Percentiles rank a stretch among this genome's conserved stretches.
Evolutionary conservation across 495 filamentous ascomycete genomes (phyloP).

Genomic region (Tuber brumale): DNA sequence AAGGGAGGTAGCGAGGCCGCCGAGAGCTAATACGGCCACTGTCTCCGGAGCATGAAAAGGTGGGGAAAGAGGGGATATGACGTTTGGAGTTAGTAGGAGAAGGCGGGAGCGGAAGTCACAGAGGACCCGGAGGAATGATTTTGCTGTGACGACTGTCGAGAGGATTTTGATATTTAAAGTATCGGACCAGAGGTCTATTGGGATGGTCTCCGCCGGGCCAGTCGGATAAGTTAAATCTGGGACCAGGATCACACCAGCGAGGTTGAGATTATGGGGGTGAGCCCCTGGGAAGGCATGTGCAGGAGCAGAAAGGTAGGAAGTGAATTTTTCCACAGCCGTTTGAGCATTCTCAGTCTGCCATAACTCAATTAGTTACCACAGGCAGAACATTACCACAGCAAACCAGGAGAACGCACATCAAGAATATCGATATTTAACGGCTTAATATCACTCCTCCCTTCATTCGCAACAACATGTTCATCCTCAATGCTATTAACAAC

Average conservation of each 20-base stretch:
- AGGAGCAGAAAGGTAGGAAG: conserved; percentile 60
- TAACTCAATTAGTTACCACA: background rate
- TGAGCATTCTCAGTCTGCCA: conserved; percentile 48
- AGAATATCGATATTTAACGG: conserved; percentile 77
- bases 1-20: conserved; percentile 69
- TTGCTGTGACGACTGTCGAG: conserved; percentile 77
- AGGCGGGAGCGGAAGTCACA: conserved; percentile 57
- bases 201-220: conserved; percentile 73
- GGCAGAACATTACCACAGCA: background rate
- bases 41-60: conserved; percentile 81
- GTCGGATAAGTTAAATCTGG: conserved; percentile 64
- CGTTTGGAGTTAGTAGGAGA: conserved; percentile 74
- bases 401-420: conserved; percentile 48
- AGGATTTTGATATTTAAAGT: conserved; percentile 86
- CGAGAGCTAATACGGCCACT: conserved; percentile 66
- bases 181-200: conserved; percentile 75
- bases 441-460: conserved; percentile 67
- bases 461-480: conserved; percentile 66
- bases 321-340: conserved; percentile 60
- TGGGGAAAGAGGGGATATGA: conserved; percentile 72
- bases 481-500: conserved; percentile 73
- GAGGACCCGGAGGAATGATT: conserved; percentile 78
- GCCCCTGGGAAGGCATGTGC: conserved; percentile 65
- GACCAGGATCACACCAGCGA: conserved; percentile 73
- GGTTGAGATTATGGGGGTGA: conserved; percentile 62